Conservation (phyloP, 495 filamentous ascomycete species). For the Cryomyces minteri region DNA sequence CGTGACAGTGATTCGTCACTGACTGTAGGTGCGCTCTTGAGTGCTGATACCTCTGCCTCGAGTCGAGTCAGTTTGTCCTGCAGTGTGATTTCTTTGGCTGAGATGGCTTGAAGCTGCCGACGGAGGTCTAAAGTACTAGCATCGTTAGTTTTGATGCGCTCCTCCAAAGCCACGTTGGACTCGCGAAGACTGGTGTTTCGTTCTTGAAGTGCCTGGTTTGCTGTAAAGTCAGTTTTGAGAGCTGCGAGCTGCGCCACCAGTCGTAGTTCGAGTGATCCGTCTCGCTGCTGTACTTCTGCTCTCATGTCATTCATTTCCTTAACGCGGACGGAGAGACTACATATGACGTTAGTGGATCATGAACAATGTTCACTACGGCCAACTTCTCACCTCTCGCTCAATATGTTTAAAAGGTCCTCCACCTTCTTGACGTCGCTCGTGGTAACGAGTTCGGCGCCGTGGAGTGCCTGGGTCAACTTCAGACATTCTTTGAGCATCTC, state of each 20-base stretch:
- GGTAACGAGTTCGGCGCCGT: background rate
- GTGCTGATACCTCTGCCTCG: background rate
- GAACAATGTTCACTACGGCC: no score
- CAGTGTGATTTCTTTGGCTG: background rate
- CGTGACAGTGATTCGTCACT: background rate
- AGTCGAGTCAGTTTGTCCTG: background rate
- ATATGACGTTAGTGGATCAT: no score
- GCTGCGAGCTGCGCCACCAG: background rate
- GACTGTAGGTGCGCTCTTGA: background rate
- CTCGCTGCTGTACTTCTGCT: no score
- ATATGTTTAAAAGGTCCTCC: background rate
- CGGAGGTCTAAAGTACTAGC: background rate
- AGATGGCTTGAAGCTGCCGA: background rate
- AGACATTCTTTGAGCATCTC: background rate
- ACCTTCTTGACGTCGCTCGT: background rate
- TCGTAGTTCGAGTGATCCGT: background rate
- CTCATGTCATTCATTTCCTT: no score
- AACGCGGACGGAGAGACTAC: no score
- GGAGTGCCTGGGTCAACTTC: background rate
- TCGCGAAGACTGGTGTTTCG: background rate
- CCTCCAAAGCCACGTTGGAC: background rate
- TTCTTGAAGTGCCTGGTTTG: background rate
- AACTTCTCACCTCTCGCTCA: slow-evolving; percentile 2
- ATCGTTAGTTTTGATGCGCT: background rate
- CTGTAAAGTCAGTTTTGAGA: background rate